Base-by-base conservation (phyloP, 352 stramenopile genomes). In the Thalassiosira sp. region DNA sequence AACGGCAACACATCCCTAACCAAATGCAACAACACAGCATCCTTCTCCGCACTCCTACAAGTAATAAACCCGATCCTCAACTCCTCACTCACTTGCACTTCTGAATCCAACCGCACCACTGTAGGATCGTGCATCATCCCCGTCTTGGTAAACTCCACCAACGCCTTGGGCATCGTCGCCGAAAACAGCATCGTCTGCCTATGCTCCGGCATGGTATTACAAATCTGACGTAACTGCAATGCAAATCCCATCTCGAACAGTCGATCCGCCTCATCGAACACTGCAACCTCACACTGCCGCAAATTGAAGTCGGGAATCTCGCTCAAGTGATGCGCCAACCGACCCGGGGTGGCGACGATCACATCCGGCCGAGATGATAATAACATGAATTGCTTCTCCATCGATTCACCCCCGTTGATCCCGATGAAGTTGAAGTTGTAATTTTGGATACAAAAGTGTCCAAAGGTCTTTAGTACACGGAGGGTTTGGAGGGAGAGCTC, bases 171-270 rank as follows among this genome's bases (percentile, higher is more conserved):
- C 86, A 99, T 91, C 8, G 97, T 99, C 1, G 97, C 97, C 78
- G 91, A 98, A 75, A 99, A 99, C 93, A 99, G 97, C 74, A 99
- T 97, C 53, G 97, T 99, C 90, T 99, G 97, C 3, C 93, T 97
- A 82, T 95, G 81, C 56, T 93, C 79, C 1, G 95, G 94, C 89
- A 98, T 96, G 51, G 90, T 95, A 63, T 89, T 93, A 15, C 96
- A 74, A 83, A 98, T 97, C 80, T 97, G 91, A 52, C 97, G 88
- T 54, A 99, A 82, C 85, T 99, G 97, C 70, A 97, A 90, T 0
- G 95, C 95, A 79, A 99, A 99, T 13, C 97, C 97, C 97, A 99
- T 99, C 81, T 99, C 97, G 82, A 99, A 98, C 13, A 99, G 93
- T 33, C 97, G 92, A 91, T 99, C 97, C 10, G 97, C 97, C 82